Evolutionary conservation across 805 yeast genomes (phyloP).

Genomic region (Pachysolen tannophilus): DNA sequence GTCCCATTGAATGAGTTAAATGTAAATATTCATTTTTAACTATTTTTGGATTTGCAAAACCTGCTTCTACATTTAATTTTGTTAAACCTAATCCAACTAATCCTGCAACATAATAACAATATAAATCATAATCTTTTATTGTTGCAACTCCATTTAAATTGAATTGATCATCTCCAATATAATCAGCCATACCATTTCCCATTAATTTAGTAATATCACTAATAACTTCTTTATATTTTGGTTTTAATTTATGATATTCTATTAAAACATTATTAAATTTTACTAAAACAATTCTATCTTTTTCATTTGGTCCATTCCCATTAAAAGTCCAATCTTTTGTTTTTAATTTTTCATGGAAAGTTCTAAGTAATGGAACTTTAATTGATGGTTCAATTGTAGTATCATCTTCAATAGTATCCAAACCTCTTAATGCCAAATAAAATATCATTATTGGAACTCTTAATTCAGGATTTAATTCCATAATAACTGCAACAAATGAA

Average conservation of each 20-base stretch:
- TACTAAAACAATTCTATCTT: conserved; percentile 74
- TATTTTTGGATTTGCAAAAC: conserved; percentile 51
- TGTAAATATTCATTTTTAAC: conserved; percentile 37
- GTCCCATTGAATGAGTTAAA: conserved; percentile 82
- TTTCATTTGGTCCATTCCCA: conserved; percentile 68
- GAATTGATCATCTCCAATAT: conserved; percentile 68
- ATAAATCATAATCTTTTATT: conserved; percentile 73
- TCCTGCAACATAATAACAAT: conserved; percentile 97
- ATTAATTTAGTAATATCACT: conserved; percentile 70
- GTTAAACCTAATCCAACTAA: conserved; percentile 96
- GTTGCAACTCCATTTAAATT: conserved; percentile 75
- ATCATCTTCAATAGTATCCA: conserved; percentile 95
- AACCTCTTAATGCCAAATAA: conserved; percentile 78
- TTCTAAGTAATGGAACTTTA: conserved; percentile 68
- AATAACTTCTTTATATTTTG: conserved; percentile 71
- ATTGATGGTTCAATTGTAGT: conserved; percentile 69
- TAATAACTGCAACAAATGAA: conserved; percentile 90
- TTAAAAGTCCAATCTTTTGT: conserved; percentile 73
- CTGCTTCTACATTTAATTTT: conserved; percentile 67
- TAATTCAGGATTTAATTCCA: conserved; percentile 84
- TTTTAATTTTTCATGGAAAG: conserved; percentile 56
- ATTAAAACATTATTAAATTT: conserved; percentile 63
- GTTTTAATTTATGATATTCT: conserved; percentile 67
- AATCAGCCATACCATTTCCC: conserved; percentile 99
- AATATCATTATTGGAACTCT: conserved; percentile 77